Evolutionary conservation across 805 yeast genomes (phyloP).

Genomic region (Candida xyloterini): DNA sequence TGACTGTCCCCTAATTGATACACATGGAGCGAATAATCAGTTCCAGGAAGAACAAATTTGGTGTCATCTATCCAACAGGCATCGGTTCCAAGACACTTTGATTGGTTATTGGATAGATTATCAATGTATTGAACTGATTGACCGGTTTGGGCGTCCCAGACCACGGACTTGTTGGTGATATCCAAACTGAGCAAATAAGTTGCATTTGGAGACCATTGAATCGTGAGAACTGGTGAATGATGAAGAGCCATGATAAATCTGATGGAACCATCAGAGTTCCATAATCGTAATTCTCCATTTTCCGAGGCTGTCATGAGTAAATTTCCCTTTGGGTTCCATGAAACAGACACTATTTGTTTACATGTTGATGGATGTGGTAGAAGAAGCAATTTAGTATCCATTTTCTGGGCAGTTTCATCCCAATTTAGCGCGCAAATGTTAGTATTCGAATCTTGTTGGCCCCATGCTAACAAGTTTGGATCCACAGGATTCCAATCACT

Average conservation of each 20-base stretch:
- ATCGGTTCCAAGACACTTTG: constrained; percentile 42
- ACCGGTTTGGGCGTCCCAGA: constrained; percentile 68
- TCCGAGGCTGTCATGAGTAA: constrained; percentile 60
- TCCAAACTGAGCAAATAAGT: constrained; percentile 59
- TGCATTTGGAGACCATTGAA: constrained; percentile 61
- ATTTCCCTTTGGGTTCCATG: constrained; percentile 69
- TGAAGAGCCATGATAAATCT: constrained; percentile 54
- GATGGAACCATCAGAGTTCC: constrained; percentile 70
- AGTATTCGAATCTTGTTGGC: constrained; percentile 36
- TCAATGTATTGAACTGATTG: constrained; percentile 47
- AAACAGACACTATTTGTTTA: constrained; percentile 33
- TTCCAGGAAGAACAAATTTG: constrained; percentile 70
- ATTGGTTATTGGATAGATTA: constrained; percentile 6
- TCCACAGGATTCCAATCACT: constrained; percentile 57
- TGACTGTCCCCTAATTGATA: constrained; percentile 46
- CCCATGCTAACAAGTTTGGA: constrained; percentile 49
- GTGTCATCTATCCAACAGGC: constrained; percentile 71
- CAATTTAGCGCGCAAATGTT: constrained; percentile 26
- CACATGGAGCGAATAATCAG: constrained; percentile 51
- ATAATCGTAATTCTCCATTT: constrained; percentile 73
- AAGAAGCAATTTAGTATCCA: constrained; percentile 13
- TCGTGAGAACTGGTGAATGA: constrained; percentile 49
- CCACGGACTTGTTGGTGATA: constrained; percentile 45
- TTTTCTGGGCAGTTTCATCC: constrained; percentile 14
- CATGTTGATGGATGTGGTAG: constrained; percentile 25